These are phyloP conservation scores for Pseudogymnoascus sp. DNA, from an alignment of 2,329 filamentous ascomycete species.

Conservation along the genomic window DNA sequence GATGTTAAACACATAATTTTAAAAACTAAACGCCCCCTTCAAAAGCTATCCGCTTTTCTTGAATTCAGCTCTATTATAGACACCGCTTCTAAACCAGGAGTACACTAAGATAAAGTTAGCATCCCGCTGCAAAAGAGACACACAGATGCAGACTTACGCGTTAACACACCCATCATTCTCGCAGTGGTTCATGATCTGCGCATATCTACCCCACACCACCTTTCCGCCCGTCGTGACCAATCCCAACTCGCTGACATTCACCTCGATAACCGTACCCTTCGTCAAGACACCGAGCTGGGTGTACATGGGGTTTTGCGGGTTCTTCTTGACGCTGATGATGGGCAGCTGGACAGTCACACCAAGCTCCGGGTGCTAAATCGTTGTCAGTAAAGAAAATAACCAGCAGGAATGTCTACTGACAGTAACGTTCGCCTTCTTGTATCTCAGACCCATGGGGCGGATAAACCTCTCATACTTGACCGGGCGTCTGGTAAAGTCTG, in stretches of 20 bases:
- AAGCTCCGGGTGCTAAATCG: constrained; percentile 49
- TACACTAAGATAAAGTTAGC: background rate
- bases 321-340: constrained; percentile 58
- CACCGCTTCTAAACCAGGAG: constrained; percentile 9
- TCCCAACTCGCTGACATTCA: constrained; percentile 83
- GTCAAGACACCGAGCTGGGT: constrained; percentile 82
- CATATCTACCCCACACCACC: constrained; percentile 80
- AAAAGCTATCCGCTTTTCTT: constrained; percentile 8
- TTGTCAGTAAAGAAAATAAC: background rate
- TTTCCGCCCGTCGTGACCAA: constrained; percentile 83
- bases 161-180: constrained; percentile 57
- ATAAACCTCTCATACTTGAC: constrained; percentile 67
- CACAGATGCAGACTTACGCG: constrained; percentile 12
- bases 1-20: background rate
- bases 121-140: background rate
- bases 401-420: constrained; percentile 29
- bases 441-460: constrained; percentile 63
- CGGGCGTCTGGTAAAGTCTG: constrained; percentile 76
- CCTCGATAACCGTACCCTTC: constrained; percentile 74
- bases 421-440: constrained; percentile 66
- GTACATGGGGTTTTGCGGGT: constrained; percentile 78
- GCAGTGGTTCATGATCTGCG: constrained; percentile 48
- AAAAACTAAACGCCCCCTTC: constrained; percentile 4
- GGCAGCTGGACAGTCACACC: constrained; percentile 77
- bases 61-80: constrained; percentile 3